phyloP scores from a whole-genome alignment of 2,329 filamentous ascomycete genomes.

The Exophiala oligosperma region DNA sequence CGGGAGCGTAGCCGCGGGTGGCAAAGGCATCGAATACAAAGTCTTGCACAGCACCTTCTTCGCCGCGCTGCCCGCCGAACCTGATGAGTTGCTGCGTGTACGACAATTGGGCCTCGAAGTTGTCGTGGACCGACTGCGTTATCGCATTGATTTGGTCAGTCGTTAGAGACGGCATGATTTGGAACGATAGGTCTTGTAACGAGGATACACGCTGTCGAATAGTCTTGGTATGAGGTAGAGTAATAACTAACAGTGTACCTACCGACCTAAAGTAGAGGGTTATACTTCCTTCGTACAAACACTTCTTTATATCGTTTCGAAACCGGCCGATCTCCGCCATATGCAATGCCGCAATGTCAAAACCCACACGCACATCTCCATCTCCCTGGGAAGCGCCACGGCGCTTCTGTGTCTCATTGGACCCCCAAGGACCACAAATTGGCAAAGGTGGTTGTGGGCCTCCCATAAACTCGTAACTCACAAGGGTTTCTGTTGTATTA shows the following conservation, averaged over 20 bases:
- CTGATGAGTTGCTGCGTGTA: slow-evolving; percentile 24
- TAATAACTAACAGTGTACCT: no score
- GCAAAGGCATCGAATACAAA: slow-evolving; percentile 22
- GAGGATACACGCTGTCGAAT: no score
- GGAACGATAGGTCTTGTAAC: not conserved
- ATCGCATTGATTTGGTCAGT: slow-evolving; percentile 15
- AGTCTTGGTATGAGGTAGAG: no score
- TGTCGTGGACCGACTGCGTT: slow-evolving; percentile 18
- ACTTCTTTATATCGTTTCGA: not conserved
- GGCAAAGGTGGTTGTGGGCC: no score
- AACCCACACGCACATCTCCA: not conserved
- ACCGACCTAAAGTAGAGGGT: no score
- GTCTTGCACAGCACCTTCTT: slow-evolving; percentile 19
- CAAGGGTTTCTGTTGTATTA: no score
- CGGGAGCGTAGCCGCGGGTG: slow-evolving; percentile 15
- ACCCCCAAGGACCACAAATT: not conserved
- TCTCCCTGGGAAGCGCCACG: not conserved
- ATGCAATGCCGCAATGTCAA: no score
- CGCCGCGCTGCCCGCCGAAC: slow-evolving; percentile 23
- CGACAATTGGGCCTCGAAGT: slow-evolving; percentile 17
- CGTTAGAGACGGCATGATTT: slow-evolving; percentile 21
- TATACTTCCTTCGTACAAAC: not conserved
- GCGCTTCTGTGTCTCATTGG: slow-evolving; percentile 1
- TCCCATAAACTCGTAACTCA: no score
- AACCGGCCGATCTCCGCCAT: not conserved